Base-by-base conservation (phyloP, 2,329 filamentous ascomycete genomes). In the Xylaria sp. region DNA sequence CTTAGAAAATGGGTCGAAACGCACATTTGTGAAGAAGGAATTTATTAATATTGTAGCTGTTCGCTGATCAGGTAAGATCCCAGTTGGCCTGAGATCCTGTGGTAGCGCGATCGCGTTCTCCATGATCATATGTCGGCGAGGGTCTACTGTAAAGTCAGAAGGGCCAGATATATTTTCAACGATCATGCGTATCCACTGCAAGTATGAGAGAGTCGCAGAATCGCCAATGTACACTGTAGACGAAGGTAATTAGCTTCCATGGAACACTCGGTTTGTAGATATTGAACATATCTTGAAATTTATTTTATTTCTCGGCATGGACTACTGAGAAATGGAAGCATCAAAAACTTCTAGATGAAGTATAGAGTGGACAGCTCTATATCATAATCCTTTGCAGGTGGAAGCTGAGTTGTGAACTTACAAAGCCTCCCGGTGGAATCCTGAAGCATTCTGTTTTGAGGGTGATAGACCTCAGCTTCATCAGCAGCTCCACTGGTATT, bases 11-110 rank as follows among this genome's bases (percentile, higher is more conserved):
- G 35, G 28, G 43, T 33, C 9, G 46, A 11, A 43, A 69, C 80
- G 70, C 71, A 86, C 85, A 71, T 89, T 87, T 52, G 79, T 80
- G 68, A 90, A 89, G 70, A 86, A 90, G 0, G 86, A 83, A 15
- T 83, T 78, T 0, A 87, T 78, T 17, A 89, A 77, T 25, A 86
- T 76, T 40, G 81, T 76, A 1, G 86, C 84, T 2, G 82, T 85
- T 60, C 79, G 76, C 56, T 80, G 80, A 61, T 87, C 82, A 2
- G 87, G 87, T 3, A 90, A 76, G 4, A 86, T 77, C 56, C 83
- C 79, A 0, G 82, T 84, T 17, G 82, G 78, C 33, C 78, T 80
- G 31, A 79, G 75, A 14, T 80, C 76, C 6, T 76, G 61, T 0
- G 83, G 79, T 1, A 85, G 74, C 3, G 80, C 76, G 43, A 84